phyloP scores from a whole-genome alignment of 305 asterid species.

The Fraxinus angustifolia region DNA sequence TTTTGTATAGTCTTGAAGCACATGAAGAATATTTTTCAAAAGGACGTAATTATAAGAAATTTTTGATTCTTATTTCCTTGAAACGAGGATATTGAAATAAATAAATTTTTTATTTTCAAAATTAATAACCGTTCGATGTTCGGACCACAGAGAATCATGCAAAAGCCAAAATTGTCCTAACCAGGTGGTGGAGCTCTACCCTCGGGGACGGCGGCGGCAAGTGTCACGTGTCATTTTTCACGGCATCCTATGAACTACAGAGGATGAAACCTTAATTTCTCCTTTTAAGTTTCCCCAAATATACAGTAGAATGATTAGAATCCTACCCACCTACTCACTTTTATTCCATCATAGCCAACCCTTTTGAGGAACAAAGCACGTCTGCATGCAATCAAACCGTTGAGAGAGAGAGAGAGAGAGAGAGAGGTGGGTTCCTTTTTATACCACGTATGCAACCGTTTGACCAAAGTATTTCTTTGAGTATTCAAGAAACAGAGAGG shows the following conservation, averaged over 20 bases:
- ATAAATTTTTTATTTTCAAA: too few species aligned
- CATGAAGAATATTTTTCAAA: too few species aligned
- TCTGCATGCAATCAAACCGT: constrained; percentile 40
- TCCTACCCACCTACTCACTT: constrained; percentile 20
- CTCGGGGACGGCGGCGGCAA: background rate
- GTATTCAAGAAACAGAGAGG: constrained; percentile 12
- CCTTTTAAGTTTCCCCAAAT: constrained; percentile 27
- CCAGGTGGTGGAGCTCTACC: background rate
- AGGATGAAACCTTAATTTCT: constrained; percentile 12
- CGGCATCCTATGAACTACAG: constrained; percentile 19
- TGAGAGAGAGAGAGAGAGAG: constrained; percentile 18
- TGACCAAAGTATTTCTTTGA: background rate
- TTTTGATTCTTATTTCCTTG: too few species aligned
- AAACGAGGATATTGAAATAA: too few species aligned
- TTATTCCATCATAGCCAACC: constrained; percentile 28
- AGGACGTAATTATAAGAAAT: too few species aligned
- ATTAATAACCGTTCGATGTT: too few species aligned
- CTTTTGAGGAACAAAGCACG: constrained; percentile 40
- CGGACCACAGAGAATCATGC: background rate
- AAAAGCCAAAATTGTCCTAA: background rate
- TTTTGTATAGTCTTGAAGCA: too few species aligned
- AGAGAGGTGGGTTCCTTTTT: background rate
- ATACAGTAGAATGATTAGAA: constrained; percentile 36
- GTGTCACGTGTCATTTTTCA: constrained; percentile 33
- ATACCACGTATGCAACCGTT: too few species aligned